A percentile compares a stretch with the other conserved stretches of the same genome.
These are phyloP conservation scores for Saraca asoca DNA, from an alignment of 331 rosid species.

Conservation along the genomic window DNA sequence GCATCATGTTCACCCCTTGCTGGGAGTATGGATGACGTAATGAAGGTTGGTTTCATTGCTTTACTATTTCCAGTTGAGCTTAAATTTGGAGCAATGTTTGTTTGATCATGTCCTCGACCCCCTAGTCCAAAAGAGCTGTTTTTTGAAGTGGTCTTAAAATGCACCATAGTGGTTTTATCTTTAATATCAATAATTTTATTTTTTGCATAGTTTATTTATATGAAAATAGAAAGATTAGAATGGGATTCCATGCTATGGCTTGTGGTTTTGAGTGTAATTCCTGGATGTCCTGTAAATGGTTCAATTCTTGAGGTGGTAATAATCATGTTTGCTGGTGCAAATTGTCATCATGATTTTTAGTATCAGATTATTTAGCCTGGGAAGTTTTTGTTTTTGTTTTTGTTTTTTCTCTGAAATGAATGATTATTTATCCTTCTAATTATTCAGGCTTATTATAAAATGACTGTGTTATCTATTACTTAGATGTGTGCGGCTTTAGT, in stretches of 20 bases:
- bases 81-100: conserved; percentile 26
- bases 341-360: background rate
- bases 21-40: conserved; percentile 42
- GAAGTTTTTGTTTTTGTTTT: background rate
- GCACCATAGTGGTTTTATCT: conserved; percentile 2
- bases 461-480: background rate
- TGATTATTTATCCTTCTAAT: background rate
- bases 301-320: background rate
- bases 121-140: background rate
- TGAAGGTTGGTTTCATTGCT: conserved; percentile 64
- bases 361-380: conserved; percentile 7
- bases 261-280: background rate
- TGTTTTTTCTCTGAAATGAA: conserved; percentile 8
- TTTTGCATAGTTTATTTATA: conserved; percentile 21
- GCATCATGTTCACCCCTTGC: conserved; percentile 43
- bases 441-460: background rate
- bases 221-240: conserved; percentile 16
- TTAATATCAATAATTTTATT: background rate
- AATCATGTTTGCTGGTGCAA: background rate
- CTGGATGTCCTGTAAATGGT: conserved; percentile 10
- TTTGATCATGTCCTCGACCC: background rate
- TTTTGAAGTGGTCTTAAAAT: conserved; percentile 10
- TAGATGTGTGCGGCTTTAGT: background rate
- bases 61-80: conserved; percentile 25
- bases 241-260: conserved; percentile 11